Evolutionary conservation across 345 rosid genomes (phyloP), one percentile per base, ranked within the genome.

Genomic region (Salix suchowensis): DNA sequence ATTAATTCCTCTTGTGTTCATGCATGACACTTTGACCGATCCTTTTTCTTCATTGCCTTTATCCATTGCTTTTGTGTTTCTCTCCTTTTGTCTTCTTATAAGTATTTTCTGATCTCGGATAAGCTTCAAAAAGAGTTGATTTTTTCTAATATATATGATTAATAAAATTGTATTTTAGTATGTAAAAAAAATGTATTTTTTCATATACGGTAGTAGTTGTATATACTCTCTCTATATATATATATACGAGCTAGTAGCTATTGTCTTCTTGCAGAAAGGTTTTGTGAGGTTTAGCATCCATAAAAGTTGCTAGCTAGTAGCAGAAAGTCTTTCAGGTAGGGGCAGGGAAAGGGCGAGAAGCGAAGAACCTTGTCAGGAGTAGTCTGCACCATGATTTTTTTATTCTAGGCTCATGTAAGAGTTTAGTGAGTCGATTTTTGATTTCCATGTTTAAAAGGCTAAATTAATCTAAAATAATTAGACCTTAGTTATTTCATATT

Each of bases 1-100:
- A 82, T 80, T 77, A 36, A 81, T 84, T 77, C 77, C 84, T 78
- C 82, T 75, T 74, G 75, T 65, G 44, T 73, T 77, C 81, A 77
- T 77, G 2, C 23, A 58, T 68, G 23, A 2, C 14, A 65, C 80
- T 82, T 82, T 80, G 84, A 80, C 83, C 12, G 30, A 21, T 52
- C 65, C 74, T 61, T 76, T 76, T 76, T 62, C 44, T 13, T 67
- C n/a, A 0, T 21, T 67, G 44, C 44, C 15, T 21, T 80, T 64
- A 46, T 67, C 76, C 48, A 39, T 52, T 52, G 7, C 60, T 0
- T 52, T 52, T 19, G 8, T 68, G 48, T n/a, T 67, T 67, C 34
- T 32, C 34, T 32, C 34, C 34, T 32, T 32, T 32, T 12, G 23
- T 50, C 8, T 50, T 21, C 12, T 67, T 23, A 50, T 64, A 18